Evolutionary conservation across 2,329 filamentous ascomycete species (phyloP), one percentile per base, ranked within the genome.

Genomic region (Venturiaceae sp.): DNA sequence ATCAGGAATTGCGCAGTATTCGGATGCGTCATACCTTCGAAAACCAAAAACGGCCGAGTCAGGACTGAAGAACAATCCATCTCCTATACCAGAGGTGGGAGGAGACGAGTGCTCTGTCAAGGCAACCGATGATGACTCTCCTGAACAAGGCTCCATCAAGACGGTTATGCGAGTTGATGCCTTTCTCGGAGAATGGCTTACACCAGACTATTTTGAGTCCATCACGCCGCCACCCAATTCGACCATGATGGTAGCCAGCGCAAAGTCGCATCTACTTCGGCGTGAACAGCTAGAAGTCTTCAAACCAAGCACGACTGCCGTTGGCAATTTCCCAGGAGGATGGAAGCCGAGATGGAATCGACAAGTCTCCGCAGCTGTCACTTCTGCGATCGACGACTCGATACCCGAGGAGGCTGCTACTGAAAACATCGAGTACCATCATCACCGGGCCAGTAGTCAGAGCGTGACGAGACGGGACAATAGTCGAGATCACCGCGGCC

Each of bases 101-200:
- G 21, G 14, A 30, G 46, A 53, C 8, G 57, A 54, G n/a, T 32
- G 23, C 14, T 39, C 33, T 21, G 50, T 58, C 16, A 37, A 39
- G 52, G 34, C 34, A n/a, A 13, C 32, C n/a, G 50, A 19, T 19
- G 39, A 47, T 19, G 9, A 41, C 19, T 57, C 44, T 36, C 19
- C 47, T 6, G 44, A 53, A 19, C 23, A 39, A 9, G 26, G 19
- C 16, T 32, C 33, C 23, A 47, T 56, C 26, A 87, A 83, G 62
- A 76, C 82, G 3, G 78, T 85, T 9, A 74, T 99, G 53, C 87
- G 94, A 0, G 80, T 99, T 5, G 94, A 99, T 72, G 87, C 92
- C 0, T 96, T 95, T 68, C 79, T 99, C 0, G 92, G 94, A 53
- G 94, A 99, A 77, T 99, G 94, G 94, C 79, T 97, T 32, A 89